Percentiles rank a stretch among this genome's conserved stretches.
These are phyloP conservation scores for Aspergillus tubingensis DNA, from an alignment of 2,329 filamentous ascomycete genomes.

Conservation along the genomic window DNA sequence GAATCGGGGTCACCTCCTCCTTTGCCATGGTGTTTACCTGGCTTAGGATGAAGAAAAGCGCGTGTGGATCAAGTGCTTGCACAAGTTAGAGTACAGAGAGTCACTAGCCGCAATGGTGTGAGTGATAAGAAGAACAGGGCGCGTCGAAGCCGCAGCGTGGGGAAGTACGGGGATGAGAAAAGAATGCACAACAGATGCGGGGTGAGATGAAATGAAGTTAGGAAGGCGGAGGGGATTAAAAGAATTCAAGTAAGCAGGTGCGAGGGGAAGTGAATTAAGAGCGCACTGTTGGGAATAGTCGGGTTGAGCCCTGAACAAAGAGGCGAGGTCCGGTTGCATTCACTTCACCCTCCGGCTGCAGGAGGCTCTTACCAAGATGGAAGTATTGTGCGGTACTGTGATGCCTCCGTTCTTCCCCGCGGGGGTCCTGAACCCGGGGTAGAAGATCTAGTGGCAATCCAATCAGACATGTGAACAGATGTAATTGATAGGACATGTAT, in stretches of 20 bases:
- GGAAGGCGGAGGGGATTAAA: background rate
- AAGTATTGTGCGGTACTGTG: background rate
- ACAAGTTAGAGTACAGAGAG: background rate
- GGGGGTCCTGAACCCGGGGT: background rate
- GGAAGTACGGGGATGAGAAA: conserved; percentile 2
- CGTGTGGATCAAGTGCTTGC: background rate
- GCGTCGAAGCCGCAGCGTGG: background rate
- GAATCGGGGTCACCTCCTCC: conserved; percentile 8
- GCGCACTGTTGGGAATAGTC: background rate
- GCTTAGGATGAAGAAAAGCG: conserved; percentile 1
- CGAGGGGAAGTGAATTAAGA: background rate
- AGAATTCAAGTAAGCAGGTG: background rate
- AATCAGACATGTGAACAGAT: background rate
- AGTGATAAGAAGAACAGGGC: background rate
- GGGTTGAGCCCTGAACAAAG: conserved; percentile 2
- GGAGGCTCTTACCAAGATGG: background rate
- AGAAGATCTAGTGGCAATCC: background rate
- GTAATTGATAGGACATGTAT: background rate
- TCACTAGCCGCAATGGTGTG: background rate
- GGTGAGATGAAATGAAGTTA: conserved; percentile 4
- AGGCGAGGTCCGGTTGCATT: background rate
- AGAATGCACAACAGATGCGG: conserved; percentile 10
- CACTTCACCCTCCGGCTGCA: background rate
- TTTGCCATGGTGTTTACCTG: conserved; percentile 19
- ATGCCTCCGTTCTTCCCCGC: background rate